Percentiles rank a stretch among this genome's conserved stretches.
These are phyloP conservation scores for Austropuccinia psidii DNA, from an alignment of 1,284 basidiomycete species.

Conservation along the genomic window DNA sequence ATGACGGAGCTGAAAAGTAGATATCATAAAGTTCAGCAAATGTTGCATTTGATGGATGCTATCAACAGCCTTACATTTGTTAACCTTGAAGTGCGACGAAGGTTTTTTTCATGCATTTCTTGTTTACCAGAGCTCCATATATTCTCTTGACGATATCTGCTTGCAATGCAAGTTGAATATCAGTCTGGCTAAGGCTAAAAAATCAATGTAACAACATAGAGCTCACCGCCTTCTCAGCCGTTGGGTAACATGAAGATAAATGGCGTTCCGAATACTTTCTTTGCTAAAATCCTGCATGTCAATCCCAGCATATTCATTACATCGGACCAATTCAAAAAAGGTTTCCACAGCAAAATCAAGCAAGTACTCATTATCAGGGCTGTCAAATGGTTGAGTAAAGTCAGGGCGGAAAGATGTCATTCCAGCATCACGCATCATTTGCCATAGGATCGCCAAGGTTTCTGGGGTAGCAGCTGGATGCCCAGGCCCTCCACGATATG, in stretches of 20 bases:
- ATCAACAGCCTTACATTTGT: neutral
- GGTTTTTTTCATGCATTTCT: neutral
- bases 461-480: neutral
- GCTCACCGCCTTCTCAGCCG: neutral
- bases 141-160: neutral
- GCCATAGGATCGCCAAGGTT: neutral
- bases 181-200: neutral
- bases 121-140: neutral
- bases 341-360: neutral
- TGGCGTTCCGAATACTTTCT: neutral
- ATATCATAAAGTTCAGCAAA: neutral
- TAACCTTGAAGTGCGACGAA: neutral
- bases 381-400: neutral
- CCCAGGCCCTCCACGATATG: conserved; percentile 1
- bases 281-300: neutral
- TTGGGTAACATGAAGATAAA: neutral
- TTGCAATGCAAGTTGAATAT: neutral
- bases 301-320: neutral
- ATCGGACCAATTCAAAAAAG: conserved; percentile 4
- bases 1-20: neutral
- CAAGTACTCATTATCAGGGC: neutral
- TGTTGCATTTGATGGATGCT: neutral
- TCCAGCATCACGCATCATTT: neutral
- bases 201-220: neutral
- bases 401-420: conserved; percentile 5